Evolutionary conservation across 2,329 filamentous ascomycete species (phyloP), one percentile per base, ranked within the genome.

Genomic region (Monilinia vaccinii-corymbosi): DNA sequence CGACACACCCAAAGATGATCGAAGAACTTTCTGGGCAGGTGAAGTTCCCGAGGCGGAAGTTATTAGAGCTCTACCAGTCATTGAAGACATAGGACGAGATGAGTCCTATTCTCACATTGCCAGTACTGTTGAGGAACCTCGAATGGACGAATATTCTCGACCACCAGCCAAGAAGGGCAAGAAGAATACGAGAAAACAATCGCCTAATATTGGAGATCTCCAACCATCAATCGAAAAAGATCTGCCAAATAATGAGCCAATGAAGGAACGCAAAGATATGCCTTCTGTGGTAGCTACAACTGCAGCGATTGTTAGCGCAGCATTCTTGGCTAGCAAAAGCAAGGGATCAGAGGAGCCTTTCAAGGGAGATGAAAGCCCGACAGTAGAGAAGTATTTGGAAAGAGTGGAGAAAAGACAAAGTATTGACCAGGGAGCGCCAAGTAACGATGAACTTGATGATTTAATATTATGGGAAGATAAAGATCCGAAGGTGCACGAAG

Each of bases 381-480:
- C 70, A 23, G 63, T 63, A 6, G 72, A 71, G 62, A 75, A 66
- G 38, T 31, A 72, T 60, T 71, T 67, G 45, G 74, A 73, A 62
- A 74, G 74, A 58, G 73, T 75, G 53, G 71, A 70, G 61, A 68
- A 72, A 48, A 73, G 73, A 38, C 74, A 74, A 69, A 69, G 69
- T 50, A 68, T 74, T 61, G 77, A 78, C 64, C 75, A 75, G 63
- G 71, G 73, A 63, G 67, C 71, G 40, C 60, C 71, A 14, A 68
- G 68, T 52, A 75, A 79, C 48, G 76, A 78, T 64, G 66, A 76
- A 34, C 76, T 78, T 67, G 75, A 79, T 62, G 75, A 78, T 64
- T 70, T 75, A 55, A 70, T 72, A 18, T 67, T 78, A 31, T 77
- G 76, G 76, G 75, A 79, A 65, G 74, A 73, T 28, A 72, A 73